These are phyloP conservation scores for Micractinium conductrix DNA, from an alignment of 139 green algal genomes.

Conservation along the genomic window DNA sequence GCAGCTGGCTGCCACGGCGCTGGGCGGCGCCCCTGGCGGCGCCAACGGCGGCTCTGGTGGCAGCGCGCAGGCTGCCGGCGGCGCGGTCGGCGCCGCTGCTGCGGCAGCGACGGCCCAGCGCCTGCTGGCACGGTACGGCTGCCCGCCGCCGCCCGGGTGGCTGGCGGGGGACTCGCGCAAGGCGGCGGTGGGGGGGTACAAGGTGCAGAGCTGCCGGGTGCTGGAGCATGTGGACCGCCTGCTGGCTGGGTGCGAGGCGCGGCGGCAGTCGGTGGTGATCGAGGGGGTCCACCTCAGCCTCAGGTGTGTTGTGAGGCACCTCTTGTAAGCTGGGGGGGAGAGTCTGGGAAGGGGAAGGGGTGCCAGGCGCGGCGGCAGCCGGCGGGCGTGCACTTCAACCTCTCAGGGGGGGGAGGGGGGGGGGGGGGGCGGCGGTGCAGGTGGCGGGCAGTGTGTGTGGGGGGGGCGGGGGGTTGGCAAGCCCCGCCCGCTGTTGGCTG, in stretches of 20 bases:
- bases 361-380: no score
- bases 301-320: no score
- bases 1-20: slow-evolving; percentile 10
- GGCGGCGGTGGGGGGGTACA: slow-evolving; percentile 74
- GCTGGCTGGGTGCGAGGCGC: slow-evolving; percentile 63
- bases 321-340: no score
- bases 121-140: neutral
- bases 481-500: no score
- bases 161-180: slow-evolving; percentile 9
- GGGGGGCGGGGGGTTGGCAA: no score
- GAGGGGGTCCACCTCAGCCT: slow-evolving; percentile 68
- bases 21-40: neutral
- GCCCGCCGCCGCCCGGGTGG: no score
- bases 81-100: neutral
- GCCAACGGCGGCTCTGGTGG: neutral
- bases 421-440: no score
- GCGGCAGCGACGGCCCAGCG: neutral
- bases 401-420: no score
- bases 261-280: slow-evolving; percentile 73
- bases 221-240: slow-evolving; percentile 76
- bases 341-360: no score
- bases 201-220: slow-evolving; percentile 87
- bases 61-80: neutral
- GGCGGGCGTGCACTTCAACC: no score
- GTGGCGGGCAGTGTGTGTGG: no score